Evolutionary conservation across 164 flowering plant genomes (phyloP), one percentile per base, ranked within the genome.

Genomic region (Aristolochia contorta): DNA sequence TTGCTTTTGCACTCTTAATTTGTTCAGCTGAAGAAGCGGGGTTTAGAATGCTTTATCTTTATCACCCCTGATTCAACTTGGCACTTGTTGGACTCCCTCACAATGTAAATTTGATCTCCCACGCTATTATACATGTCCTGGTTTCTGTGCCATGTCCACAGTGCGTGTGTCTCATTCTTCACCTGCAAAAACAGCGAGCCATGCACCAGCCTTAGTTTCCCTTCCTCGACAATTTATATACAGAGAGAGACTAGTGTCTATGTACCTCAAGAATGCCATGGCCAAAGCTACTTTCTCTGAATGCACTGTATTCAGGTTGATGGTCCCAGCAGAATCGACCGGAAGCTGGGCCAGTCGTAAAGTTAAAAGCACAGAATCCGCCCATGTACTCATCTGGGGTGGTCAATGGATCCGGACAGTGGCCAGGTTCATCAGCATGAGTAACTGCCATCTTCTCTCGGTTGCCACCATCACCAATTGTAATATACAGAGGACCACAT

Each of bases 221-320:
- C n/a, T 49, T 18, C 8, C 10, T 49, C 21, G 1, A 49, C 52
- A 49, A 16, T 49, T 1, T 14, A 47, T 2, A 49, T 49, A 16
- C 1, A 49, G n/a, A 49, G n/a, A 20, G n/a, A 49, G n/a, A 49
- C 47, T 27, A 27, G 5, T 30, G 58, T 23, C 20, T 27, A 30
- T 21, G 61, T 64, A 88, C 97, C 95, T 91, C 96, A 20, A 91
- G 74, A 27, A 85, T 89, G 16, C 99, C 99, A 74, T 86, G 96
- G 58, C 99, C 97, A 61, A 86, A 93, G 82, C 97, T 93, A 58
- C 83, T 80, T 67, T 90, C 99, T 65, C 99, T 74, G 64, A 64
- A 88, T 12, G 99, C 99, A 63, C 99, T 90, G 67, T 75, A 93
- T 19, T 87, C 95, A 47, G 99, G 99, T 63, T 93, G 99, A n/a